Conservation (phyloP, 2,329 filamentous ascomycete species). For the Calonectria multiphialidica region DNA sequence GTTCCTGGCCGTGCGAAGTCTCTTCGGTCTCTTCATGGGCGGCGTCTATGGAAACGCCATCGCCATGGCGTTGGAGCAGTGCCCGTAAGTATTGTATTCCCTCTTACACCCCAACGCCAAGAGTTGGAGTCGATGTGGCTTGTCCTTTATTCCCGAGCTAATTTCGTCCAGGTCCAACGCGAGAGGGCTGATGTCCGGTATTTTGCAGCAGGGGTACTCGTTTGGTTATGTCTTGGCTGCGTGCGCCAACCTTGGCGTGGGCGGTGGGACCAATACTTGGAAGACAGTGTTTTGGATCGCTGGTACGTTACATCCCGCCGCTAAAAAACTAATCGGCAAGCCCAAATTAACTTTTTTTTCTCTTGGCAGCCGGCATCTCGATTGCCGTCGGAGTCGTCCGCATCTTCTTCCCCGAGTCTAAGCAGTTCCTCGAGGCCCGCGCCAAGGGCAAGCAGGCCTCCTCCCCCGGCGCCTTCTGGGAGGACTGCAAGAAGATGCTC, state of each 20-base stretch:
- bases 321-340: background rate
- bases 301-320: conserved; percentile 42
- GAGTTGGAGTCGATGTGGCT: conserved; percentile 30
- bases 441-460: conserved; percentile 65
- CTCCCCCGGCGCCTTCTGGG: conserved; percentile 71
- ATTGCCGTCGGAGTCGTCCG: conserved; percentile 77
- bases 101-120: conserved; percentile 1
- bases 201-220: conserved; percentile 85
- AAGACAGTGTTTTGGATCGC: conserved; percentile 83
- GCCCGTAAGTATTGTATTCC: conserved; percentile 67
- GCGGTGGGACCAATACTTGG: conserved; percentile 73
- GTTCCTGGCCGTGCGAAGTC: conserved; percentile 79
- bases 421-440: conserved; percentile 80
- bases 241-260: conserved; percentile 80
- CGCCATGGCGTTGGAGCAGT: conserved; percentile 82
- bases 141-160: conserved; percentile 32
- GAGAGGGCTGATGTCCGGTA: conserved; percentile 84
- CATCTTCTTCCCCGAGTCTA: conserved; percentile 78
- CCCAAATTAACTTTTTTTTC: background rate
- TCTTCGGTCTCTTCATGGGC: conserved; percentile 86
- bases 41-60: conserved; percentile 85
- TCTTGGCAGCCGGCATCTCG: conserved; percentile 68
- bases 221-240: conserved; percentile 85
- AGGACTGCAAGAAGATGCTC: conserved; percentile 77
- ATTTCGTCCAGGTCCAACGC: conserved; percentile 64